Percentiles rank a stretch among this genome's conserved stretches.
Conservation (phyloP, 2,329 filamentous ascomycete species). For the Aquanectria penicillioides region DNA sequence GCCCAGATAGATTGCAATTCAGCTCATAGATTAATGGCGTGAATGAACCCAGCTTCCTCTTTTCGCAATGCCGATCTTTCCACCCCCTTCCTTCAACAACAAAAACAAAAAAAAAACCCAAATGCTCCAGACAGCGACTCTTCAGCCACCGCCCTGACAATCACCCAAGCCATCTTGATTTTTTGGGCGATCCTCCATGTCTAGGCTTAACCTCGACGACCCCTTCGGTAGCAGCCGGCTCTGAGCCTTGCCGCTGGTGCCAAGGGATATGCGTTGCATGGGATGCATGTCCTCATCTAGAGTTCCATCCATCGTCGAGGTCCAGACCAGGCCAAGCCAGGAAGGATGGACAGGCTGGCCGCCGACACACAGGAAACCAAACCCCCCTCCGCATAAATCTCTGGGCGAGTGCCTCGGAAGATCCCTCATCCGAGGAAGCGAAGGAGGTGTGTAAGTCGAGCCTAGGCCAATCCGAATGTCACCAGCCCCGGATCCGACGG, state of each 20-base stretch:
- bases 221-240: conserved; percentile 18
- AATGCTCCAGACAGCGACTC: conserved; percentile 1
- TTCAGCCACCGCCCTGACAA: conserved; percentile 19
- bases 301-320: neutral
- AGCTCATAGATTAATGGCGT: neutral
- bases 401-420: conserved; percentile 9
- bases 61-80: conserved; percentile 7
- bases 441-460: neutral
- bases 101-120: no score
- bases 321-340: neutral
- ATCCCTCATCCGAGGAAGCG: conserved; percentile 14
- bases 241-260: conserved; percentile 9
- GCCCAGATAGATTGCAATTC: conserved; percentile 9
- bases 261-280: neutral
- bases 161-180: conserved; percentile 8
- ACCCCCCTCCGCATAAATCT: neutral
- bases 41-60: neutral
- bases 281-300: conserved; percentile 1
- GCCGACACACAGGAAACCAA: conserved; percentile 11
- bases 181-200: conserved; percentile 4
- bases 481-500: conserved; percentile 4
- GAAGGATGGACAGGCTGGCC: no score
- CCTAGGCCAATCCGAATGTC: conserved; percentile 20
- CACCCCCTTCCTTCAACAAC: no score
- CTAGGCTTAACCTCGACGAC: neutral